Evolutionary conservation across 768 basidiomycete genomes (phyloP).

Genomic region (Exsudoporus frostii): DNA sequence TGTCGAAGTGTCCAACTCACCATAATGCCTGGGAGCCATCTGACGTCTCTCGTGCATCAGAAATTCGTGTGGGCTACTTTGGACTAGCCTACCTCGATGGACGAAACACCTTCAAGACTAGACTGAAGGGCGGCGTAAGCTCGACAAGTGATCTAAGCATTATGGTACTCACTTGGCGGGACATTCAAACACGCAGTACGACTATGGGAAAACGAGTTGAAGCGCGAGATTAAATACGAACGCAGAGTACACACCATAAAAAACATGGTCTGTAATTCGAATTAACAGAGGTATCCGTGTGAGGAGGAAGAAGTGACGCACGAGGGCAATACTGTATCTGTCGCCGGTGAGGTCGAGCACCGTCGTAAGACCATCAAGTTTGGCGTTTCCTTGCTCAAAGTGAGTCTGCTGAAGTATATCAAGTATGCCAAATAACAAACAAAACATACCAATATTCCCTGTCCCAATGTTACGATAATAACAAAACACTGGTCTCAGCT

Average conservation of each 20-base stretch:
- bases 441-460: conserved; percentile 56
- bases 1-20: conserved; percentile 31
- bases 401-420: not conserved
- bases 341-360: conserved; percentile 56
- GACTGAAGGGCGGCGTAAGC: conserved; percentile 1
- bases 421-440: not conserved
- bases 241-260: conserved; percentile 51
- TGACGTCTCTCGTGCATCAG: conserved; percentile 14
- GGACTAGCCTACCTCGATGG: conserved; percentile 50
- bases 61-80: not conserved
- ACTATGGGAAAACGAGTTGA: conserved; percentile 4
- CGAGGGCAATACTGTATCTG: conserved; percentile 65
- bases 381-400: conserved; percentile 50
- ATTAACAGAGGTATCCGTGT: not conserved
- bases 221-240: not conserved
- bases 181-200: conserved; percentile 51
- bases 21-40: conserved; percentile 67
- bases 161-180: conserved; percentile 53
- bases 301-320: conserved; percentile 21
- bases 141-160: not conserved
- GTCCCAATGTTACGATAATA: not conserved
- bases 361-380: conserved; percentile 55
- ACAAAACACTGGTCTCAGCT: not conserved
- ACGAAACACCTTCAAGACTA: conserved; percentile 56
- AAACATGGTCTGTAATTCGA: conserved; percentile 53